Evolutionary conservation across 345 rosid species (phyloP).

Genomic region (Eucalyptus leucophloia): DNA sequence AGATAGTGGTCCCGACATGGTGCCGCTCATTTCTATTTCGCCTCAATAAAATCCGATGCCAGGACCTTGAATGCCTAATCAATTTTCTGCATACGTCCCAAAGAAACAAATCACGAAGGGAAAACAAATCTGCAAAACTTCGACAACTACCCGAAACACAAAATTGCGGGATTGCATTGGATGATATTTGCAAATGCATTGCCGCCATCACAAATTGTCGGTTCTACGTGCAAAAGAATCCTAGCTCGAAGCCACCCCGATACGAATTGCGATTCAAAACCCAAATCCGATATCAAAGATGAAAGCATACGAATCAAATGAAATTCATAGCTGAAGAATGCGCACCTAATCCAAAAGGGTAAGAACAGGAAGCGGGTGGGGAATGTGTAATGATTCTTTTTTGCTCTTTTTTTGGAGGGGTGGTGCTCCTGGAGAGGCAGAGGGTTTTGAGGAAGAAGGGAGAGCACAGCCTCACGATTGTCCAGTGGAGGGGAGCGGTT

Average conservation of each 20-base stretch:
- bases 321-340: background rate
- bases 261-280: background rate
- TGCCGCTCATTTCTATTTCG: background rate
- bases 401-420: background rate
- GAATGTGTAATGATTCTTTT: background rate
- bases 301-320: background rate
- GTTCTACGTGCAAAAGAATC: background rate
- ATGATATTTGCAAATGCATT: background rate
- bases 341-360: background rate
- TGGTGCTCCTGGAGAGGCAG: background rate
- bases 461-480: background rate
- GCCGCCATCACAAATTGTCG: background rate
- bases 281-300: background rate
- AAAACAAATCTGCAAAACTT: background rate
- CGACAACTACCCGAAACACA: background rate
- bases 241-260: background rate
- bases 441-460: background rate
- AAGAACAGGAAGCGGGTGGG: background rate
- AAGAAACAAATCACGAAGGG: background rate
- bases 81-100: background rate
- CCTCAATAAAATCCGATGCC: background rate
- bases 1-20: slow-evolving; percentile 1
- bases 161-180: background rate
- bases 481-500: background rate
- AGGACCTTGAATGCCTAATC: background rate